phyloP scores from a whole-genome alignment of 1,139 yeast genomes.

The Pichia sp. region DNA sequence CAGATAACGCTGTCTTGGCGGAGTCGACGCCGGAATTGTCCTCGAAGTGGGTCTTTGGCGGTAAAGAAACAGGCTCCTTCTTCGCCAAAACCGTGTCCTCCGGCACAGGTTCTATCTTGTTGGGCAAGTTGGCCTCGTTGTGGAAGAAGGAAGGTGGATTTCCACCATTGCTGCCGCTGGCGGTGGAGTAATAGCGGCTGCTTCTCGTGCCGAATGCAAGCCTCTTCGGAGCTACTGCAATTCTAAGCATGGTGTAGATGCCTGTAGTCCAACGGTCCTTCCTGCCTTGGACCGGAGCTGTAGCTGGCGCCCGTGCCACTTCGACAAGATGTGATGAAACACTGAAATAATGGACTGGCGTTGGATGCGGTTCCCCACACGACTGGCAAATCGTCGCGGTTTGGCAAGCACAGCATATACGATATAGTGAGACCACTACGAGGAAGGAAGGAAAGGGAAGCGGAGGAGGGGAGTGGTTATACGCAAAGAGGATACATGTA shows the following conservation, averaged over 20 bases:
- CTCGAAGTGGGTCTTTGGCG: background rate
- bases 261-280: background rate
- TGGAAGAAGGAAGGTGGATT: constrained; percentile 14
- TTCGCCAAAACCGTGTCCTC: background rate
- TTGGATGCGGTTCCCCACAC: background rate
- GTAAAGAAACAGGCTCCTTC: background rate
- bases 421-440: background rate
- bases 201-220: background rate
- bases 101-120: constrained; percentile 1
- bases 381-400: background rate
- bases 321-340: background rate
- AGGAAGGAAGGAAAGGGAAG: background rate
- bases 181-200: background rate
- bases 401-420: background rate
- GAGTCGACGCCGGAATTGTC: background rate
- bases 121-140: constrained; percentile 9
- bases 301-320: background rate
- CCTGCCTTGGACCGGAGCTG: background rate
- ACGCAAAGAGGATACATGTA: background rate
- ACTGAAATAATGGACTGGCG: background rate
- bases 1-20: background rate
- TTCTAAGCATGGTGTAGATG: background rate
- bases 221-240: background rate
- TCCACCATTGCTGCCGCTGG: background rate
- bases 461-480: background rate